phyloP scores from a whole-genome alignment of 2,329 filamentous ascomycete species.

The Gaeumannomyces sp. region DNA sequence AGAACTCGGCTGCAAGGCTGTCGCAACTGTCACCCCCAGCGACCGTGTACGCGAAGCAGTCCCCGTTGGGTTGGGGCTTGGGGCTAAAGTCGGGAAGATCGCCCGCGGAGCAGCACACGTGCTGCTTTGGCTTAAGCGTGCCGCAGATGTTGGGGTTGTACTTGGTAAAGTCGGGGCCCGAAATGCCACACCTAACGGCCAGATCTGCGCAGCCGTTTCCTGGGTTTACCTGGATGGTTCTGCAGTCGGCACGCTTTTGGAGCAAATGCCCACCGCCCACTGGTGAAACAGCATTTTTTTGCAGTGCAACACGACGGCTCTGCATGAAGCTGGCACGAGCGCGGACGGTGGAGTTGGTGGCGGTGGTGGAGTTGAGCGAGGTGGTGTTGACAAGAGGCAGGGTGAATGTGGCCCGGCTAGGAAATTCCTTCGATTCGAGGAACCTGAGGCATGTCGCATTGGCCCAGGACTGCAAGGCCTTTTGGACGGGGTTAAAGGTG shows the following conservation, averaged over 20 bases:
- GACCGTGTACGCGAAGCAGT: background rate
- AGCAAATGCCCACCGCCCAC: background rate
- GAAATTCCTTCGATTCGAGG: slow-evolving; percentile 14
- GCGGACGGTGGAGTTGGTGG: slow-evolving; percentile 3
- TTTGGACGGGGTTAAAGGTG: slow-evolving; percentile 25
- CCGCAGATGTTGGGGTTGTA: slow-evolving; percentile 1
- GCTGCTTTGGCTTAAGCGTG: background rate
- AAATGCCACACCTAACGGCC: slow-evolving; percentile 15
- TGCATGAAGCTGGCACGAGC: background rate
- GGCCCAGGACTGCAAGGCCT: slow-evolving; percentile 24
- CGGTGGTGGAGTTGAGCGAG: background rate
- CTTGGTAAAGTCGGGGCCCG: background rate
- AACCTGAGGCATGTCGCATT: slow-evolving; percentile 20
- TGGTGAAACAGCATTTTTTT: background rate
- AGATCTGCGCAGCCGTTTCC: slow-evolving; percentile 32
- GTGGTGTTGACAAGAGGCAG: slow-evolving; percentile 12
- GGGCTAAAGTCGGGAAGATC: background rate
- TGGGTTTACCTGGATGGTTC: slow-evolving; percentile 24
- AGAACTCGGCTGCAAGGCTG: background rate
- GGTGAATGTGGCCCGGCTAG: slow-evolving; percentile 18
- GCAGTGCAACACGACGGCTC: no score
- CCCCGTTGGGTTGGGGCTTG: background rate
- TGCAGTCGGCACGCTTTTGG: slow-evolving; percentile 17
- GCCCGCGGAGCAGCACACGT: background rate
- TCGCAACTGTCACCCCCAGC: no score